phyloP scores from a whole-genome alignment of 1,284 basidiomycete genomes.

The Microbotryum saponariae region DNA sequence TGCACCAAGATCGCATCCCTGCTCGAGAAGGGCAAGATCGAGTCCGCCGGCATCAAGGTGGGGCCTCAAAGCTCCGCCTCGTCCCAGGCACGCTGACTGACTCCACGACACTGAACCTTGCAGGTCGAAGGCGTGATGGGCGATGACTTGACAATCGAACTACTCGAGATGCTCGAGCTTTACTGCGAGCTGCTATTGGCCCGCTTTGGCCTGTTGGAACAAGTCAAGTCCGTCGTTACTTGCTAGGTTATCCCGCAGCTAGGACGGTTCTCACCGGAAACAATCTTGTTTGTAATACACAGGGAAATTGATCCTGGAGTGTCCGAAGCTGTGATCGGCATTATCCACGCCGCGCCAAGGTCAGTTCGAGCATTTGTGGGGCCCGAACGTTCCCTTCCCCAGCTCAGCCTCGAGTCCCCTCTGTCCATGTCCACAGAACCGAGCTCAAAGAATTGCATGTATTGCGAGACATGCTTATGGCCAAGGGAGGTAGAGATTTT shows the following conservation, averaged over 20 bases:
- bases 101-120: conserved; percentile 35
- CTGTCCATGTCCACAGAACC: conserved; percentile 17
- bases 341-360: conserved; percentile 87
- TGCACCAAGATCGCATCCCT: conserved; percentile 54
- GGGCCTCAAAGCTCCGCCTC: conserved; percentile 42
- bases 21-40: conserved; percentile 67
- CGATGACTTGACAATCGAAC: conserved; percentile 75
- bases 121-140: conserved; percentile 56
- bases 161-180: conserved; percentile 84
- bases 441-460: conserved; percentile 69
- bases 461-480: conserved; percentile 85
- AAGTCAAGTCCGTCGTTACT: conserved; percentile 50
- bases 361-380: conserved; percentile 37
- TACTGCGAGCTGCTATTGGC: conserved; percentile 83
- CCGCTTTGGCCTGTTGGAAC: conserved; percentile 82
- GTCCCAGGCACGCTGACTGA: conserved; percentile 10
- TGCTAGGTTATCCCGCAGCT: background rate
- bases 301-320: conserved; percentile 76
- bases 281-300: conserved; percentile 40
- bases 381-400: background rate
- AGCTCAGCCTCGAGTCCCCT: background rate
- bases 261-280: background rate
- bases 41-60: conserved; percentile 70
- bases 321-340: conserved; percentile 60
- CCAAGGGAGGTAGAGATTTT: conserved; percentile 83